Evolutionary conservation across 2,329 filamentous ascomycete species (phyloP).

Genomic region (Xylariomycetidae sp.): DNA sequence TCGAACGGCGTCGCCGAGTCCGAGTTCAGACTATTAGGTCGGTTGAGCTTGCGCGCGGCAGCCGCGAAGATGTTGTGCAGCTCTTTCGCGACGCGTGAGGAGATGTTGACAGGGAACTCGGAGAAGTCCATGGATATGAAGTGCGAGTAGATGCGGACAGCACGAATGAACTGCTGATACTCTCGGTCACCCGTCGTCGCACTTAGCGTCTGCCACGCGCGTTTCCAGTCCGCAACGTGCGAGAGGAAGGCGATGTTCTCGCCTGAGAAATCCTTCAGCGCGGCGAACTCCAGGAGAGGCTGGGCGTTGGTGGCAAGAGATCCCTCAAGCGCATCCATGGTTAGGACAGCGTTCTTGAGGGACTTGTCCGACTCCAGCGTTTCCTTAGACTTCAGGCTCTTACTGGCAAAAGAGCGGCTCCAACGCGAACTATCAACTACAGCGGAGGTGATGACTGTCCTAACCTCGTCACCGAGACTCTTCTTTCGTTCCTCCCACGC

Average conservation of each 20-base stretch:
- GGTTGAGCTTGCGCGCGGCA: slow-evolving; percentile 10
- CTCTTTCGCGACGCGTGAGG: slow-evolving; percentile 13
- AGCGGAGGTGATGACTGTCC: slow-evolving; percentile 20
- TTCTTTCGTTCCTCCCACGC: slow-evolving; percentile 40
- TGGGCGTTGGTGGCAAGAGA: slow-evolving; percentile 39
- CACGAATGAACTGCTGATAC: slow-evolving; percentile 11
- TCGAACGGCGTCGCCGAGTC: slow-evolving; percentile 13
- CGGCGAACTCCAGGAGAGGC: slow-evolving; percentile 46
- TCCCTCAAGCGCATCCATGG: slow-evolving; percentile 39
- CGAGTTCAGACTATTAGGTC: slow-evolving; percentile 2
- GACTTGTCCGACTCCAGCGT: slow-evolving; percentile 9
- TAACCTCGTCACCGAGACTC: slow-evolving; percentile 12
- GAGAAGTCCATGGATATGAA: slow-evolving; percentile 27
- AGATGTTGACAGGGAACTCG: slow-evolving; percentile 16
- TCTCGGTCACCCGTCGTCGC: background rate
- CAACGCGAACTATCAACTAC: slow-evolving; percentile 4
- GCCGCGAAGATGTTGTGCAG: slow-evolving; percentile 13
- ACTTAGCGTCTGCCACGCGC: slow-evolving; percentile 4
- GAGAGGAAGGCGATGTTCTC: slow-evolving; percentile 53
- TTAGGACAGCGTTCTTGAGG: slow-evolving; percentile 7
- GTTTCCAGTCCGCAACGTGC: slow-evolving; percentile 40
- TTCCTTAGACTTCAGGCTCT: slow-evolving; percentile 8
- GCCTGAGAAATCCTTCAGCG: slow-evolving; percentile 48
- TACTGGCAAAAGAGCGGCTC: slow-evolving; percentile 8
- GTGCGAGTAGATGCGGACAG: slow-evolving; percentile 17